Evolutionary conservation across 257 asterid species (phyloP), one percentile per base, ranked within the genome.

Genomic region (Nemophila menziesii): DNA sequence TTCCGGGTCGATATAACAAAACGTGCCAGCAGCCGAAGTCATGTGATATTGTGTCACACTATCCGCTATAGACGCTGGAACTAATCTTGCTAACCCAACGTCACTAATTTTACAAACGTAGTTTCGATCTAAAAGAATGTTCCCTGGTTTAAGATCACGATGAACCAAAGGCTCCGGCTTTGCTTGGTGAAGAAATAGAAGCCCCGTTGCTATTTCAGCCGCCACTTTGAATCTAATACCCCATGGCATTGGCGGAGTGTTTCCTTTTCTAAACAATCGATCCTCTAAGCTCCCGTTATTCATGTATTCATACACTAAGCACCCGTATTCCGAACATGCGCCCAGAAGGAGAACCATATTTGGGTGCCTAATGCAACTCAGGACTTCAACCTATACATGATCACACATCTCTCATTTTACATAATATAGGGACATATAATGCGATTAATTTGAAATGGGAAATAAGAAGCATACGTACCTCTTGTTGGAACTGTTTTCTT

Each of bases 11-110:
- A 83, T 83, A 50, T 79, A 83, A 43, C 86, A 83, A 48, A 83
- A 83, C 7, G 95, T 79, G 29, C 90, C 95, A 0, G 92, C 95
- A 11, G 92, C 86, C 9, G 83, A 70, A 10, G 95, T 83, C 95
- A 83, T 79, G 65, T 61, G 92, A 38, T 72, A 83, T 16, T 77
- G 86, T 29, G 92, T 77, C 34, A 77, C 81, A 8, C 46, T 62
- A 44, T 79, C 79, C 4, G 95, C 86, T 11, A 79, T 63, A 3
- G 74, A 55, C 6, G 83, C 67, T 20, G 90, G 95, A 43, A 83
- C 95, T 48, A 83, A 15, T 19, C 92, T 72, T 38, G 90, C 85
- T 56, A 79, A 59, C 5, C 94, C 95, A 3, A 79, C 92, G n/a
- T 83, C 92, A 20, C 92, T 77, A 14, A 83, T 79, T 65, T 83